A percentile compares a stretch with the other conserved stretches of the same genome.
Conservation (phyloP, 768 basidiomycete genomes). For the Chalciporus chontae region DNA sequence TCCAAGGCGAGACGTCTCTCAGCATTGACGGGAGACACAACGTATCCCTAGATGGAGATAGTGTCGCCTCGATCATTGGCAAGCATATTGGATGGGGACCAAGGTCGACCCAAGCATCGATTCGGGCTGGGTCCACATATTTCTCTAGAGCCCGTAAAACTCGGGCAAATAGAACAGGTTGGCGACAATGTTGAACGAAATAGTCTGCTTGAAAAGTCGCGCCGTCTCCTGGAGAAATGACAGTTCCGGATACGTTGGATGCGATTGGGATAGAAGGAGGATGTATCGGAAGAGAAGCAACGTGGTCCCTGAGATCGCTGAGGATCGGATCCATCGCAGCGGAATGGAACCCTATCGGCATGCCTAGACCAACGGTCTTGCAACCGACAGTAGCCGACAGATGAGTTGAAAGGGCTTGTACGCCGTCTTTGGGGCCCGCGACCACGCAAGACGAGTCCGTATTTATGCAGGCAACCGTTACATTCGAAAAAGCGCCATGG, state of each 20-base stretch:
- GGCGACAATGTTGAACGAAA: slow-evolving; percentile 54
- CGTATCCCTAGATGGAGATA: slow-evolving; percentile 28
- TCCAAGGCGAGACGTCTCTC: slow-evolving; percentile 42
- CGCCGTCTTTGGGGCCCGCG: slow-evolving; percentile 47
- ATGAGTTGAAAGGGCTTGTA: slow-evolving; percentile 39
- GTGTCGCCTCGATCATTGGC: slow-evolving; percentile 47
- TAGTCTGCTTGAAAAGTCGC: slow-evolving; percentile 48
- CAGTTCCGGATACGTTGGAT: slow-evolving; percentile 56
- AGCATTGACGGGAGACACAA: slow-evolving; percentile 50
- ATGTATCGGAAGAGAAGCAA: slow-evolving; percentile 34
- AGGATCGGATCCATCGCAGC: slow-evolving; percentile 57
- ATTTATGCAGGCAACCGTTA: slow-evolving; percentile 62
- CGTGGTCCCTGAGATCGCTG: slow-evolving; percentile 43
- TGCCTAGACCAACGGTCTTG: slow-evolving; percentile 43
- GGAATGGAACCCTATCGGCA: slow-evolving; percentile 67
- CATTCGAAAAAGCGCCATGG: slow-evolving; percentile 31
- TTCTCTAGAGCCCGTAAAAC: slow-evolving; percentile 44
- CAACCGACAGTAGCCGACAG: slow-evolving; percentile 36
- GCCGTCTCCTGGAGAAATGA: slow-evolving; percentile 51
- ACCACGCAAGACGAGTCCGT: slow-evolving; percentile 55
- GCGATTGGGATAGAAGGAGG: slow-evolving; percentile 56
- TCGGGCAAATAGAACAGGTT: slow-evolving; percentile 52
- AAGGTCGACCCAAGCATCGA: slow-evolving; percentile 61
- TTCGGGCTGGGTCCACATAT: slow-evolving; percentile 20
- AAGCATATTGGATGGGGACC: slow-evolving; percentile 59